A percentile compares a stretch with the other conserved stretches of the same genome.
phyloP scores from a whole-genome alignment of 2,329 filamentous ascomycete genomes.

The Colletotrichum higginsianum region DNA sequence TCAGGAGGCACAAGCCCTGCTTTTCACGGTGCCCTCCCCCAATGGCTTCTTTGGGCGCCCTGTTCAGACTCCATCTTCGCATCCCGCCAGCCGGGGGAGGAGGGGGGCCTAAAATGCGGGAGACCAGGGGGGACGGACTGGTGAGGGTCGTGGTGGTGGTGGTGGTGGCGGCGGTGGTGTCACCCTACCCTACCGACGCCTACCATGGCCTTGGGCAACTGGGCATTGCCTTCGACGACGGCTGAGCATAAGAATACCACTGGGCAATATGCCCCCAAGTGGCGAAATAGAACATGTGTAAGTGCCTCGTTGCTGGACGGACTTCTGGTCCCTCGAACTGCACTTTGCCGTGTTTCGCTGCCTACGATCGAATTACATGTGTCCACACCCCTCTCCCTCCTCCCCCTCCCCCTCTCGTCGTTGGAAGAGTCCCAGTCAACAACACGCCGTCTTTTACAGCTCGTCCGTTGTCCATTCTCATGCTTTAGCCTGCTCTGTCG shows the following conservation, averaged over 20 bases:
- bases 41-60: constrained; percentile 18
- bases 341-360: constrained; percentile 4
- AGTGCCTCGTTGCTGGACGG: constrained; percentile 38
- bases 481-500: constrained; percentile 13
- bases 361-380: neutral
- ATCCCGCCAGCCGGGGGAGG: constrained; percentile 26
- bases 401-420: neutral
- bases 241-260: neutral
- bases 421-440: constrained; percentile 6
- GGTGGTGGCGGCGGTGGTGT: no score
- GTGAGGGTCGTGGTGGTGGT: no score
- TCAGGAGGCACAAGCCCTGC: constrained; percentile 29
- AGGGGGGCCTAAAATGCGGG: constrained; percentile 29
- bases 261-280: constrained; percentile 1
- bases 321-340: neutral
- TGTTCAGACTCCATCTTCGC: constrained; percentile 22
- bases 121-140: constrained; percentile 23
- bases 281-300: constrained; percentile 34
- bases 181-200: neutral
- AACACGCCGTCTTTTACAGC: neutral
- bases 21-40: constrained; percentile 15
- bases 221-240: constrained; percentile 1
- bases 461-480: constrained; percentile 11
- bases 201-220: constrained; percentile 20
- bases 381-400: no score